Evolutionary conservation across 768 basidiomycete genomes (phyloP).

Genomic region (Sarcomyxa edulis): DNA sequence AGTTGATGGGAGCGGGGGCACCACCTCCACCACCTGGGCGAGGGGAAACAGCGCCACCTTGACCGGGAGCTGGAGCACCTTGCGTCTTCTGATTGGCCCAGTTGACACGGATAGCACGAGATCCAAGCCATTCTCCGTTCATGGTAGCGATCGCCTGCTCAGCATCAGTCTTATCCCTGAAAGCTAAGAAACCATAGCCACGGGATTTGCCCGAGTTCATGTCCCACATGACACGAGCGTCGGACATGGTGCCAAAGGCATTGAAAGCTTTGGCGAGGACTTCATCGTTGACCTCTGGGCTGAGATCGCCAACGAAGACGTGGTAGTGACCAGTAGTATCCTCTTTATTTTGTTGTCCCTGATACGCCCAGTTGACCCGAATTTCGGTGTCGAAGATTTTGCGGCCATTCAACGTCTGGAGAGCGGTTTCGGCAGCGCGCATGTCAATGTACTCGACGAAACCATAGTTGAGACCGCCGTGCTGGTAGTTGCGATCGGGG

Average conservation of each 20-base stretch:
- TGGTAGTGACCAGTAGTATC: conserved; percentile 97
- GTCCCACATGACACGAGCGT: conserved; percentile 99
- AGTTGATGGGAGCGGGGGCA: conserved; percentile 88
- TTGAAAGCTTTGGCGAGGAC: conserved; percentile 95
- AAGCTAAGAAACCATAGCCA: conserved; percentile 97
- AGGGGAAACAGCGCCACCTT: conserved; percentile 29
- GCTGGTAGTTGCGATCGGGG: conserved; percentile 98
- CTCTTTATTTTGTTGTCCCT: conserved; percentile 97
- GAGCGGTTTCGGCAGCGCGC: conserved; percentile 97
- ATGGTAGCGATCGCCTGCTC: conserved; percentile 99
- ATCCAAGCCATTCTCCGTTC: conserved; percentile 99
- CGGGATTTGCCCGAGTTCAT: conserved; percentile 99
- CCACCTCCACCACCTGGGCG: conserved; percentile 44
- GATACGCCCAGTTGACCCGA: conserved; percentile 99
- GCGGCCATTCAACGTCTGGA: conserved; percentile 96
- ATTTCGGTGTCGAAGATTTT: conserved; percentile 99
- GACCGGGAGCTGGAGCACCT: conserved; percentile 37
- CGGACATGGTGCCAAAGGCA: conserved; percentile 94
- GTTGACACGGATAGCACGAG: conserved; percentile 97
- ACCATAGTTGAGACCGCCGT: conserved; percentile 98
- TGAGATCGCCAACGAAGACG: conserved; percentile 99
- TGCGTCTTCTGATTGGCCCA: conserved; percentile 99
- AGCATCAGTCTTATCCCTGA: conserved; percentile 98
- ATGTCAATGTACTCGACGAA: conserved; percentile 99
- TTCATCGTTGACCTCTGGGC: conserved; percentile 97